Evolutionary conservation across 495 filamentous ascomycete genomes (phyloP).

Genomic region (Penicillium angulare): DNA sequence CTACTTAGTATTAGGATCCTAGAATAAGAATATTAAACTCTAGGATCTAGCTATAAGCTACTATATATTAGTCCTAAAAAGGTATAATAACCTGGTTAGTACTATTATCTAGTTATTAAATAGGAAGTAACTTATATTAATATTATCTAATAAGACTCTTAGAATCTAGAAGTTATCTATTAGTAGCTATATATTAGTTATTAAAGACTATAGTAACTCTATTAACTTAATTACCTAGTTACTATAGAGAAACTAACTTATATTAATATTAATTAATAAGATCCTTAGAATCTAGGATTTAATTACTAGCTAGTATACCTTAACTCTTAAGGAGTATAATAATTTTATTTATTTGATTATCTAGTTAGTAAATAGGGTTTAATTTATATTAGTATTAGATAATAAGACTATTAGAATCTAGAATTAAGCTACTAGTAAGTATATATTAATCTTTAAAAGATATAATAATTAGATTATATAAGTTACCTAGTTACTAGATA

Average conservation of each 20-base stretch:
- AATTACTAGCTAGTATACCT: not conserved
- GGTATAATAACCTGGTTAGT: not conserved
- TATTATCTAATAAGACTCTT: not conserved
- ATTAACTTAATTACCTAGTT: conserved; percentile 7
- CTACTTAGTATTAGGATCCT: not conserved
- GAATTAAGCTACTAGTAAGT: conserved; percentile 2
- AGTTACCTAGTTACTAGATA: conserved; percentile 4
- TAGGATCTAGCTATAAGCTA: conserved; percentile 3
- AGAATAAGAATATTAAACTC: not conserved
- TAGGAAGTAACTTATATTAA: conserved; percentile 1
- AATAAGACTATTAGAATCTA: conserved; percentile 3
- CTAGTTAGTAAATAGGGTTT: too few relatives aligned
- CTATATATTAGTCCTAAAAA: not conserved
- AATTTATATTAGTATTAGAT: not conserved
- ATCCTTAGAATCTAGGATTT: not conserved
- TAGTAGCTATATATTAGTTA: conserved; percentile 4
- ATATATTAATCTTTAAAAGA: not conserved
- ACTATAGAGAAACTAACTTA: conserved; percentile 1
- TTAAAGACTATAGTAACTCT: conserved; percentile 4
- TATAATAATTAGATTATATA: not conserved
- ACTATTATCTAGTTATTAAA: conserved; percentile 4
- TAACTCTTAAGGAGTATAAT: not conserved
- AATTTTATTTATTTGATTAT: not conserved
- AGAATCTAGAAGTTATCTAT: conserved; percentile 1
- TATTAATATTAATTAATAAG: not conserved